phyloP scores from a whole-genome alignment of 2,329 filamentous ascomycete genomes.

The Aureobasidium mangrovei region DNA sequence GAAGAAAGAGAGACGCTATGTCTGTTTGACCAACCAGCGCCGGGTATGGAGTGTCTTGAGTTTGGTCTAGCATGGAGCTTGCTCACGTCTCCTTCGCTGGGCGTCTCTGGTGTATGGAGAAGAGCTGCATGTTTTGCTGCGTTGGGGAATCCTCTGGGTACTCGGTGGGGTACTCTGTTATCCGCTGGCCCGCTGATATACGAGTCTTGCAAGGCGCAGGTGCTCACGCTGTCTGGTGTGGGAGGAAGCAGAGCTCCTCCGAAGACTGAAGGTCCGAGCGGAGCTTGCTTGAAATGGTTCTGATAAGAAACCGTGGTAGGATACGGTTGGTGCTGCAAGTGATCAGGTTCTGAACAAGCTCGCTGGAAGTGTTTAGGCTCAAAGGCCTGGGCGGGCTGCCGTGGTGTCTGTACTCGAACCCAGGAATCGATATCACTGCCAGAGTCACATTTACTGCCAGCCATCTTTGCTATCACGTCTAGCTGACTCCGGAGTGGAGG shows the following conservation, averaged over 20 bases:
- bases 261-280: conserved; percentile 20
- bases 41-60: background rate
- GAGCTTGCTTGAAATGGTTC: background rate
- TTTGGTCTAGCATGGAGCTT: background rate
- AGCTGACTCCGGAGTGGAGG: background rate
- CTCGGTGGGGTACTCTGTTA: background rate
- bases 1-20: conserved; percentile 11
- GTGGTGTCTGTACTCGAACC: conserved; percentile 6
- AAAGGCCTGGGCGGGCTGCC: background rate
- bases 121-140: conserved; percentile 1
- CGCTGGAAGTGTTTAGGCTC: background rate
- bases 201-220: conserved; percentile 25
- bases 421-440: conserved; percentile 5
- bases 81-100: background rate
- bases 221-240: conserved; percentile 27
- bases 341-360: background rate
- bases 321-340: background rate
- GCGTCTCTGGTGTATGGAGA: background rate
- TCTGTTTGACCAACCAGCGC: background rate
- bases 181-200: conserved; percentile 1
- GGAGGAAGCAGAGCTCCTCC: conserved; percentile 25
- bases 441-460: background rate
- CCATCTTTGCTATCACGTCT: background rate
- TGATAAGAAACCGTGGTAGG: background rate
- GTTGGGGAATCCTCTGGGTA: background rate